Evolutionary conservation across 139 green algal species (phyloP), one percentile per base, ranked within the genome.

Genomic region (Chlamydomonas sphaeroides): DNA sequence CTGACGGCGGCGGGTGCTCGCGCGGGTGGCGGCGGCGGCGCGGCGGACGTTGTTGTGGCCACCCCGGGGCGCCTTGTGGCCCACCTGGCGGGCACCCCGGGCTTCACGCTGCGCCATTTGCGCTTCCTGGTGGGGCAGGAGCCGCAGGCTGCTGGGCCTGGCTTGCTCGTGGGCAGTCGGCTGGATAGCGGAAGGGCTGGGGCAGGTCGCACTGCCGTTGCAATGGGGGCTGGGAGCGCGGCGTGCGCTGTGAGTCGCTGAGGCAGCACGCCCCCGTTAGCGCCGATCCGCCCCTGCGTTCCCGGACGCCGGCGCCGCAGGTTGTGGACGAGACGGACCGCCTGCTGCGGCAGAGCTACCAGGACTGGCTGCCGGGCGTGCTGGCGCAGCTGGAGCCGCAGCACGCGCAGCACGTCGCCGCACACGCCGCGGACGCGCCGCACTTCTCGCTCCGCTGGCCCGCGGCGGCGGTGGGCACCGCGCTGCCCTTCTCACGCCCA

Each of bases 271-370:
- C n/a, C n/a, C n/a, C n/a, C n/a, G n/a, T n/a, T n/a, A n/a, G n/a
- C n/a, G n/a, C n/a, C n/a, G n/a, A n/a, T n/a, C n/a, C n/a, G n/a
- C n/a, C n/a, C n/a, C n/a, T n/a, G n/a, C n/a, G n/a, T n/a, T n/a
- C n/a, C n/a, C n/a, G n/a, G n/a, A n/a, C n/a, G n/a, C n/a, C n/a
- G n/a, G n/a, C n/a, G 5, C 3, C 53, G 30, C 79, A 86, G 88
- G 88, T 99, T 10, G 92, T 99, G 17, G 96, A 99, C 63, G 96
- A 99, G 87, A 92, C 93, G 10, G 96, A 99, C 82, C 84, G 96
- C 7, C 89, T 99, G 80, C 91, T 99, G 81, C 87, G 94, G 2
- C 96, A 99, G 90, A 84, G 88, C n/a, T 99, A 98, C 88, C 92
- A 98, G 61, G 92, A 94, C 68, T 99, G 96, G 96, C 90, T 99